phyloP scores from a whole-genome alignment of 208 protist genomes.

The Leishmania martiniquensis region DNA sequence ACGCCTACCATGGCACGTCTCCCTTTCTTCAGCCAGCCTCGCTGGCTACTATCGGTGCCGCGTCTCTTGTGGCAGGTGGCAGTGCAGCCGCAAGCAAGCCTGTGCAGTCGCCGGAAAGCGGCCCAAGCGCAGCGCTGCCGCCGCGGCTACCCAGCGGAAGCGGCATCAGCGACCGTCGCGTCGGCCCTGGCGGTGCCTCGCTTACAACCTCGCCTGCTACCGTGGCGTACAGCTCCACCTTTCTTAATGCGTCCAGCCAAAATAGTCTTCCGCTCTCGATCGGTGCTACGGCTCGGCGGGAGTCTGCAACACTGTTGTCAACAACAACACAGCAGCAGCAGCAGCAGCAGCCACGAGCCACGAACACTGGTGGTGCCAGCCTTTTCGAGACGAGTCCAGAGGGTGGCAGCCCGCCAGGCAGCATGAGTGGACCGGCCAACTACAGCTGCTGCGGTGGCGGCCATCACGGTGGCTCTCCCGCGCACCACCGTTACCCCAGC shows the following conservation, averaged over 20 bases:
- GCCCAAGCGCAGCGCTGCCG: background rate
- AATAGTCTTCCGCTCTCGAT: background rate
- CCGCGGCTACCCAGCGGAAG: background rate
- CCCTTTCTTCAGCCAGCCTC: slow-evolving; percentile 15
- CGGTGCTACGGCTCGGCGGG: background rate
- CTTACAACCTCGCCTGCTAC: slow-evolving; percentile 3
- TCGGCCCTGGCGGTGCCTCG: slow-evolving; percentile 1
- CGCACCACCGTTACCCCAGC: slow-evolving; percentile 11
- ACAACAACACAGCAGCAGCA: background rate
- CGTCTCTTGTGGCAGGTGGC: background rate
- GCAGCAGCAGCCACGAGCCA: slow-evolving; percentile 7
- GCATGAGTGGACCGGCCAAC: slow-evolving; percentile 4
- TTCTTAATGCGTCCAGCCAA: slow-evolving; percentile 3
- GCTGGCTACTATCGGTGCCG: background rate
- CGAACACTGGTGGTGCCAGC: slow-evolving; percentile 1
- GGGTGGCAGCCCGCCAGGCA: slow-evolving; percentile 20
- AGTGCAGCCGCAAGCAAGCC: slow-evolving; percentile 3
- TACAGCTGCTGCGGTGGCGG: slow-evolving; percentile 3
- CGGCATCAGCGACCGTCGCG: background rate
- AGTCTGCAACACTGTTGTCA: background rate
- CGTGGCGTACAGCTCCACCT: slow-evolving; percentile 5
- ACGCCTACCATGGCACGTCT: slow-evolving; percentile 23
- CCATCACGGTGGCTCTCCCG: slow-evolving; percentile 13
- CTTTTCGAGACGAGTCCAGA: slow-evolving; percentile 16
- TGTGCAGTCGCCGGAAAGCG: slow-evolving; percentile 14